Conservation (phyloP, 441 rosid species). For the Adansonia grandidieri region DNA sequence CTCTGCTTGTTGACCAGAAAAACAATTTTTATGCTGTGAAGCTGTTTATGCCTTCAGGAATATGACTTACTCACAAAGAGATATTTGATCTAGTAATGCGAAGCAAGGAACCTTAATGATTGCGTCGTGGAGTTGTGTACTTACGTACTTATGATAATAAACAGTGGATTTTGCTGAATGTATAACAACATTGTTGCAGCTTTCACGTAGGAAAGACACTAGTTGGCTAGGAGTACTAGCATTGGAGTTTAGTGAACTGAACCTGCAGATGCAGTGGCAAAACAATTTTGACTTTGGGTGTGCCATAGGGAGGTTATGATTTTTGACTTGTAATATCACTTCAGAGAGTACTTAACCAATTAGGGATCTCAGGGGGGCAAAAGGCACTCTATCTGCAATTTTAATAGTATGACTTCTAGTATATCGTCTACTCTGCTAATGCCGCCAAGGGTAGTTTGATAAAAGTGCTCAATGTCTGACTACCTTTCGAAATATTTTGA, state of each 20-base stretch:
- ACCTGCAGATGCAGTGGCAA: slow-evolving; percentile 31
- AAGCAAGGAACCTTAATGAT: not conserved
- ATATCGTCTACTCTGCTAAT: not conserved
- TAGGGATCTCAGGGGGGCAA: not conserved
- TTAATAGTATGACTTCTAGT: not conserved
- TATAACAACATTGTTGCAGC: slow-evolving; percentile 15
- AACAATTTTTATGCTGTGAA: not conserved
- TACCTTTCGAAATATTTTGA: not conserved
- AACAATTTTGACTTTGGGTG: slow-evolving; percentile 20
- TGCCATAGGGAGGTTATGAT: not conserved
- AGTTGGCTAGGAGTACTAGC: not conserved
- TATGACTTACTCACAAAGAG: not conserved
- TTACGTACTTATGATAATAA: slow-evolving; percentile 25
- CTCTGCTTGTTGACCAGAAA: not conserved
- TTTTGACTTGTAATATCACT: not conserved
- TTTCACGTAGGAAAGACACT: not conserved
- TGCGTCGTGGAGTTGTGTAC: slow-evolving; percentile 15
- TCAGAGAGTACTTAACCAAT: not conserved
- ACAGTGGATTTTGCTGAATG: slow-evolving; percentile 2
- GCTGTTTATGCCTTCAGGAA: not conserved
- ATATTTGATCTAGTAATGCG: not conserved
- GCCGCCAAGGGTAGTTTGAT: not conserved
- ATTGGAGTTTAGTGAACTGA: slow-evolving; percentile 6
- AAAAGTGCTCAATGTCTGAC: not conserved
- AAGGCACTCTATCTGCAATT: not conserved